These are phyloP conservation scores for Discostella pseudostelligera DNA, from an alignment of 108 stramenopile genomes.

Conservation along the genomic window DNA sequence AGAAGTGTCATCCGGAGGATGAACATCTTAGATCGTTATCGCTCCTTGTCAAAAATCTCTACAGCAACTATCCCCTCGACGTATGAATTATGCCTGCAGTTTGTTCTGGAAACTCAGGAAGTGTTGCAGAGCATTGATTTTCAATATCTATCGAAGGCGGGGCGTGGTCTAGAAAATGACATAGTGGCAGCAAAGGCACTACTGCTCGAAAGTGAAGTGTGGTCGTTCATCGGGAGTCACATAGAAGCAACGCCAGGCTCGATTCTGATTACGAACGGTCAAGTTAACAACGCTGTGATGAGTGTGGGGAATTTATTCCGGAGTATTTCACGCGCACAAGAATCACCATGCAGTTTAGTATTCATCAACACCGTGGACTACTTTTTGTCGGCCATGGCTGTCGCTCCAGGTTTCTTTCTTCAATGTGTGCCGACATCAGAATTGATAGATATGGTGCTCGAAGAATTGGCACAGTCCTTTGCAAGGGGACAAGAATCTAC, in stretches of 20 bases:
- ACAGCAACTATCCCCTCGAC: neutral
- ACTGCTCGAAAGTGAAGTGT: slow-evolving; percentile 32
- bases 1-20: slow-evolving; percentile 32
- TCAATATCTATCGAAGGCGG: slow-evolving; percentile 7
- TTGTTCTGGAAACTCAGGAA: slow-evolving; percentile 7
- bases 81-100: slow-evolving; percentile 19
- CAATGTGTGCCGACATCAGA: slow-evolving; percentile 9
- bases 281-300: neutral
- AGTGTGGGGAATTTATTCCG: slow-evolving; percentile 14
- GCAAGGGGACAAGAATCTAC: neutral
- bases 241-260: neutral
- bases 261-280: slow-evolving; percentile 1
- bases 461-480: slow-evolving; percentile 12
- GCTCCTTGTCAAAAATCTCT: slow-evolving; percentile 17
- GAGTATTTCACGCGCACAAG: neutral
- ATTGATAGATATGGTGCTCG: slow-evolving; percentile 21
- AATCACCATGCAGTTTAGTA: slow-evolving; percentile 10
- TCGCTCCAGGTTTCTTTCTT: slow-evolving; percentile 8
- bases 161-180: neutral
- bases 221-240: slow-evolving; percentile 24
- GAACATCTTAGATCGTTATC: slow-evolving; percentile 25
- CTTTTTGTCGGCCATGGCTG: slow-evolving; percentile 32
- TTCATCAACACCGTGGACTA: slow-evolving; percentile 25
- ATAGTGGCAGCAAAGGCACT: slow-evolving; percentile 10
- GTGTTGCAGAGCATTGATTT: slow-evolving; percentile 16